phyloP scores from a whole-genome alignment of 257 asterid genomes.

The Jacaranda mimosifolia region DNA sequence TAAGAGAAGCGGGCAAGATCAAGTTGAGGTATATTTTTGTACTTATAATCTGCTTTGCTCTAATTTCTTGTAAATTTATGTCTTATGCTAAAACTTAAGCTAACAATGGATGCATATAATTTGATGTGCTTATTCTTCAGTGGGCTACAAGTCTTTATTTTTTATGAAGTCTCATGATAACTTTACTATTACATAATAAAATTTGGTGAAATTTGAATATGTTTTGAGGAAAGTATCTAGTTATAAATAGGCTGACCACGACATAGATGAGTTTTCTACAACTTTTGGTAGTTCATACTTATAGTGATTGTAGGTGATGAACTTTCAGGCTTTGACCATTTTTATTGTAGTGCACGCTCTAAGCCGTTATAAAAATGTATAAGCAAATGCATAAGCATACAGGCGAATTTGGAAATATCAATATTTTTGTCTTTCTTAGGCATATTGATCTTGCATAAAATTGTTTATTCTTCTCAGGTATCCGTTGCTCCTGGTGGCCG shows the following conservation, averaged over 20 bases:
- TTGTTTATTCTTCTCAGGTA: slow-evolving; percentile 57
- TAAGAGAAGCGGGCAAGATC: slow-evolving; percentile 45
- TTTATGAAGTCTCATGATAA: not conserved
- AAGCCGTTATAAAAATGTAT: no score
- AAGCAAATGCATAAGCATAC: not conserved
- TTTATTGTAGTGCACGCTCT: no score
- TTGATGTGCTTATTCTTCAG: not conserved
- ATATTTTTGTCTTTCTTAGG: not conserved
- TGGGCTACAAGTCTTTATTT: not conserved
- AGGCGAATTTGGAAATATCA: not conserved
- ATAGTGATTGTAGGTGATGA: no score
- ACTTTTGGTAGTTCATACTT: no score
- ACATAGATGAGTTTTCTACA: no score
- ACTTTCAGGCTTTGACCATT: no score
- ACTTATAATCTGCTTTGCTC: slow-evolving; percentile 1
- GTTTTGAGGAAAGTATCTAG: not conserved
- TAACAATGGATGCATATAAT: not conserved
- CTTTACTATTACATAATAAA: not conserved
- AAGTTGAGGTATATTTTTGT: slow-evolving; percentile 65
- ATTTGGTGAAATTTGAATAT: not conserved
- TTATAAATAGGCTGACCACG: no score
- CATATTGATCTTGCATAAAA: slow-evolving; percentile 15
- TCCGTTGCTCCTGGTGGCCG: slow-evolving; percentile 98
- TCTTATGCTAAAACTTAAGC: not conserved
- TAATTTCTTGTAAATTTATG: not conserved